Base-by-base conservation (phyloP, 345 rosid genomes). In the Iberis pinnata region DNA sequence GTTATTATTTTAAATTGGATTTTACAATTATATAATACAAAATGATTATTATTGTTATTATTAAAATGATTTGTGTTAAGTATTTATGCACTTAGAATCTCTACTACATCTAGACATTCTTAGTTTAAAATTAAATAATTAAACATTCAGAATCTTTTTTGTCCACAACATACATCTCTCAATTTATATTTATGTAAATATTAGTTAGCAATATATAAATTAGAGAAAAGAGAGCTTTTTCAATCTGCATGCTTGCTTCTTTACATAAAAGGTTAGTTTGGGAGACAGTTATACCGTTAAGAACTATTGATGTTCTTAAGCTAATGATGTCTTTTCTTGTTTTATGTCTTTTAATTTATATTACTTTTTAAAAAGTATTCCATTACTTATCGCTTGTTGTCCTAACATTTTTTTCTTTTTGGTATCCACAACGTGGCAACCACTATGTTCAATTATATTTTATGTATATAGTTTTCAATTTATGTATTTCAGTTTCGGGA, bases 401-500 rank as follows among this genome's bases (percentile, higher is more conserved):
- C 9, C 15, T 32, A 2, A 9, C 26, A 15, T 29, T 33, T 16
- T n/a, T 7, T 53, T 38, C 46, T 43, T 53, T 59, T 52, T 38
- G 43, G 49, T 20, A 53, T 25, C 53, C 26, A 26, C 58, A 78
- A 72, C 78, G 70, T 81, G 87, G 64, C 64, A 43, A 51, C 78
- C 82, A 80, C 80, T 69, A 65, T 43, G 41, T 18, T 36, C 36
- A 57, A 19, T 16, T 20, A 43, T 49, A 17, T 4, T 9, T 6
- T 31, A 2, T 2, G 3, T n/a, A 10, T 17, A n/a, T 43, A 42
- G 2, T 9, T 49, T 32, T 39, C 11, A 26, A 20, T 40, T 17
- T 8, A 36, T 58, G 9, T 43, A 36, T 19, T 19, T 39, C 27
- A 19, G 8, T 32, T 27, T 31, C 17, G 45, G 2, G 31, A 61